Evolutionary conservation across 176 grass and related monocot species (phyloP), one percentile per base, ranked within the genome.

Genomic region (Triticum monococcum): DNA sequence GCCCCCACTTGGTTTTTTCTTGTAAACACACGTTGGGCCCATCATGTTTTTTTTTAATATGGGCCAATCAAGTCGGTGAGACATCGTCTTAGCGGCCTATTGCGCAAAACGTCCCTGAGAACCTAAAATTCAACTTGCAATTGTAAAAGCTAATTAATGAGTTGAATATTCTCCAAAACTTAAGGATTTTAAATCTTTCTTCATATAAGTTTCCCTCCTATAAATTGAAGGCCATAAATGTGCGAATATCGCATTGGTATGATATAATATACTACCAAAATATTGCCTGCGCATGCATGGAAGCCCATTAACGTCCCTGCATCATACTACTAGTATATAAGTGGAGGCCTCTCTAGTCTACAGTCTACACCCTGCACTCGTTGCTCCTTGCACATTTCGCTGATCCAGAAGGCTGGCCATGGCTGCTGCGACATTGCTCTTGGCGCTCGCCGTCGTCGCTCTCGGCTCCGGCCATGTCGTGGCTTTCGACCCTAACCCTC

Each of bases 401-500:
- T 56, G 17, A 56, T 56, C 17, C 16, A 18, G 52, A 17, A 20
- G 48, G 17, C 17, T 56, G 0, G 46, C 68, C 71, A 90, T 90
- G 84, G 88, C 28, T 56, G 17, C 52, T 54, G 60, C 63, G 11
- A 20, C 5, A 12, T 63, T 52, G 64, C 72, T 72, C 8, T 12
- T 64, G 72, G 48, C 63, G 25, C 16, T 68, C 5, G 25, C 77
- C 1, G 11, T 65, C 33, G 12, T 86, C 5, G 83, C 83, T 7
- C 50, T 90, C 8, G 52, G 7, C 72, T 56, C 72, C 79, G 79
- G 64, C 18, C 79, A 63, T 31, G 88, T 37, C 52, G 72, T 45
- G 17, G 88, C 88, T 52, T 90, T 90, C 64, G 88, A 90, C 72
- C 88, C 84, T 40, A 90, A 54, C 72, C 88, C 88, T 78, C 83